These are phyloP conservation scores for Rhodotorula sp. DNA, from an alignment of 1,284 basidiomycete genomes.

Conservation along the genomic window DNA sequence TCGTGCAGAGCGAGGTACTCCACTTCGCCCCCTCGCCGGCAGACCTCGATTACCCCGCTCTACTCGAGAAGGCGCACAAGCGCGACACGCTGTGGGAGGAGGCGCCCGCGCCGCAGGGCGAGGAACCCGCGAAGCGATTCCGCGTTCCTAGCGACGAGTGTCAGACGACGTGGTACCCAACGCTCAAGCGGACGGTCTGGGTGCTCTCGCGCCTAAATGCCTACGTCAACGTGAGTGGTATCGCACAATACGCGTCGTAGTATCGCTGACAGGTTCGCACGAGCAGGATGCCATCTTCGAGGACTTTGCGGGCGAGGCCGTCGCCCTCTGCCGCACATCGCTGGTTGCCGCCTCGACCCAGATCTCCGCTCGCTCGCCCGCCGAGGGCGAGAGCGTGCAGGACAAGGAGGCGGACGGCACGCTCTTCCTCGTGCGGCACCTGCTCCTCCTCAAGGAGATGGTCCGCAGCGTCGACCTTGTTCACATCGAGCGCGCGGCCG, in stretches of 20 bases:
- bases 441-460: conserved; percentile 89
- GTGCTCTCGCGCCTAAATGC: conserved; percentile 82
- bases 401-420: conserved; percentile 62
- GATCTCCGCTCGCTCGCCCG: conserved; percentile 58
- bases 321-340: conserved; percentile 75
- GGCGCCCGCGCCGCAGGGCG: conserved; percentile 50
- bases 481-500: conserved; percentile 51
- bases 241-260: not conserved
- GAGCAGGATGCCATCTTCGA: conserved; percentile 81
- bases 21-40: conserved; percentile 73
- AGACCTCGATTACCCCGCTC: conserved; percentile 82
- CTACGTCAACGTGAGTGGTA: conserved; percentile 75
- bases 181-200: conserved; percentile 79
- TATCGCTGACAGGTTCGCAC: not conserved
- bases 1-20: conserved; percentile 81
- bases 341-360: conserved; percentile 69
- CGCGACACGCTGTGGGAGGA: conserved; percentile 2
- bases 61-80: conserved; percentile 53
- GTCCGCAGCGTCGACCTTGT: conserved; percentile 71
- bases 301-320: conserved; percentile 88
- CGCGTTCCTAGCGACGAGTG: conserved; percentile 69
- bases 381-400: not conserved
- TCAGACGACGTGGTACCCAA: conserved; percentile 85
- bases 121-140: conserved; percentile 56
- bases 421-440: conserved; percentile 82